Evolutionary conservation across 768 basidiomycete species (phyloP).

Genomic region (Pseudohyphozyma bogoriensis): DNA sequence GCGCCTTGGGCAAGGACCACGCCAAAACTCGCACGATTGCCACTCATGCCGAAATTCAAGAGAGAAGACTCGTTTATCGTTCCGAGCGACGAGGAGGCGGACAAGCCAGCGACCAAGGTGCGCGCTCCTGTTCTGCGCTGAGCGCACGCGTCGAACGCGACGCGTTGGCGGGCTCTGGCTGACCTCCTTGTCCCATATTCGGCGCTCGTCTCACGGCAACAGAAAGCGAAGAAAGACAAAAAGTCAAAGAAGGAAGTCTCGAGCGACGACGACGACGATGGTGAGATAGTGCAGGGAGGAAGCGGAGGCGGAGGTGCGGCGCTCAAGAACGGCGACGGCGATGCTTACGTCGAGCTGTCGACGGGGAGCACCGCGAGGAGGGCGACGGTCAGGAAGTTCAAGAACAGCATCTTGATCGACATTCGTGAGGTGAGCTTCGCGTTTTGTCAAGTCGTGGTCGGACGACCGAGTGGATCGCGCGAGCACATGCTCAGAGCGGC

Average conservation of each 20-base stretch:
- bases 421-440: slow-evolving; percentile 36
- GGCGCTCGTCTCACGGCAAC: not conserved
- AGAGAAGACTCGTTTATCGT: too few relatives aligned
- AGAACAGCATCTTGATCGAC: slow-evolving; percentile 34
- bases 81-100: too few relatives aligned
- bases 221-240: slow-evolving; percentile 3
- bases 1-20: too few relatives aligned
- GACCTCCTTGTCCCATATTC: too few relatives aligned
- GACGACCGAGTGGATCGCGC: too few relatives aligned
- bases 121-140: not conserved
- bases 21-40: too few relatives aligned
- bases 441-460: too few relatives aligned
- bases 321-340: slow-evolving; percentile 9
- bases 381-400: slow-evolving; percentile 35
- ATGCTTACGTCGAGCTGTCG: slow-evolving; percentile 27
- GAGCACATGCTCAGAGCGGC: too few relatives aligned
- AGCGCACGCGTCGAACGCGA: not conserved
- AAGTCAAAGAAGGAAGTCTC: slow-evolving; percentile 8
- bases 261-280: slow-evolving; percentile 1
- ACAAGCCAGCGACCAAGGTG: slow-evolving; percentile 9
- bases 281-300: not conserved
- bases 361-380: slow-evolving; percentile 31
- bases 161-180: too few relatives aligned
- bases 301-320: not conserved
- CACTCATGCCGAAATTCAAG: too few relatives aligned